These are phyloP conservation scores for Beauveria rudraprayagi DNA, from an alignment of 2,329 filamentous ascomycete species.

Conservation along the genomic window DNA sequence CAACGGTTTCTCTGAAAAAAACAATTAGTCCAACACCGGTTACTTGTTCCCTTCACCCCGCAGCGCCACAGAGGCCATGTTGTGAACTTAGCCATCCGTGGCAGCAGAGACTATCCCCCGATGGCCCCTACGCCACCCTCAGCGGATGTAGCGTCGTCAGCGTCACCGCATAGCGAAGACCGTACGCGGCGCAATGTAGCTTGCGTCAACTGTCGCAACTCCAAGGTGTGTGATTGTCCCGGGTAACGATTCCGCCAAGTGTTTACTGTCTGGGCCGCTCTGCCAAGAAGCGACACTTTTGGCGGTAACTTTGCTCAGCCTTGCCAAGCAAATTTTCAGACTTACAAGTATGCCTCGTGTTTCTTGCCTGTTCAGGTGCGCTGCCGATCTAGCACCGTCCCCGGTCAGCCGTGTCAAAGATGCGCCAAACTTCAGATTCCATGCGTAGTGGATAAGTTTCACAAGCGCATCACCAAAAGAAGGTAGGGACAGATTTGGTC, in stretches of 20 bases:
- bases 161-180: constrained; percentile 19
- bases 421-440: constrained; percentile 35
- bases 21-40: neutral
- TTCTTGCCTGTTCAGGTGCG: constrained; percentile 28
- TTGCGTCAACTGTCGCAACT: constrained; percentile 31
- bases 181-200: constrained; percentile 30
- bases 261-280: neutral
- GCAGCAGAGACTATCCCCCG: constrained; percentile 4
- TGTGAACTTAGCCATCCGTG: constrained; percentile 3
- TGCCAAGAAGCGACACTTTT: neutral
- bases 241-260: neutral
- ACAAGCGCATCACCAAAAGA: constrained; percentile 38
- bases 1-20: neutral
- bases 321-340: constrained; percentile 7
- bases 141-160: constrained; percentile 18
- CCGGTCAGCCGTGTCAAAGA: constrained; percentile 35
- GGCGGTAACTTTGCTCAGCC: neutral
- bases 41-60: neutral
- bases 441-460: constrained; percentile 39
- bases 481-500: constrained; percentile 23
- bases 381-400: constrained; percentile 32
- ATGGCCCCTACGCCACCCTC: constrained; percentile 26
- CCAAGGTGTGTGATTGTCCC: constrained; percentile 26
- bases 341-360: constrained; percentile 8
- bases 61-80: constrained; percentile 9